phyloP scores from a whole-genome alignment of 2,329 filamentous ascomycete species.

The Cercospora beticola region DNA sequence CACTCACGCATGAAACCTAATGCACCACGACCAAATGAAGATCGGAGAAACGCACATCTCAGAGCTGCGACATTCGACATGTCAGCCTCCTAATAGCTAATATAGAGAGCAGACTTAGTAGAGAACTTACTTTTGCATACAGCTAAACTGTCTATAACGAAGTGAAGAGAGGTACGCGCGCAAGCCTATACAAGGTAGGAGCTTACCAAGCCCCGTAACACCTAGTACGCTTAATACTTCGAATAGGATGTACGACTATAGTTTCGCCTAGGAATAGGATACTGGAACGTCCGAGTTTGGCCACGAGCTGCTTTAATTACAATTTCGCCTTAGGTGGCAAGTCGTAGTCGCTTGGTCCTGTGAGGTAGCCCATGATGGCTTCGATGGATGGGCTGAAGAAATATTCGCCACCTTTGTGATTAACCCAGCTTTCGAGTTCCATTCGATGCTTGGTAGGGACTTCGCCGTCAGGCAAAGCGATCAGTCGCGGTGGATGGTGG shows the following conservation, averaged over 20 bases:
- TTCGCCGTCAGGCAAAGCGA: constrained; percentile 11
- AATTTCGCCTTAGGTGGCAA: constrained; percentile 7
- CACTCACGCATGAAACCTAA: too few relatives aligned
- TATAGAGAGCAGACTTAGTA: too few relatives aligned
- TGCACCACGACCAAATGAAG: too few relatives aligned
- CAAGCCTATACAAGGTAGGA: too few relatives aligned
- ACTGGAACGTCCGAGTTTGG: not conserved
- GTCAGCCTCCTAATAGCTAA: too few relatives aligned
- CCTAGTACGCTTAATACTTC: not conserved
- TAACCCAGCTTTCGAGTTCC: constrained; percentile 11
- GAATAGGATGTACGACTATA: not conserved
- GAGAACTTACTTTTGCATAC: too few relatives aligned
- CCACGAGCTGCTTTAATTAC: constrained; percentile 2
- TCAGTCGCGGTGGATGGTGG: constrained; percentile 9
- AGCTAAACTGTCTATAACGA: too few relatives aligned
- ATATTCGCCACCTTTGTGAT: constrained; percentile 11
- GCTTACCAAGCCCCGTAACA: not conserved
- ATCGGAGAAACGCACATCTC: too few relatives aligned
- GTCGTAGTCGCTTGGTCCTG: constrained; percentile 10
- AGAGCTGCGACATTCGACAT: too few relatives aligned
- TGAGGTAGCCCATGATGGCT: constrained; percentile 9
- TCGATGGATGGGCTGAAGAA: constrained; percentile 10
- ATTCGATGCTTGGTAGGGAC: constrained; percentile 9
- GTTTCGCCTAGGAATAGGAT: not conserved
- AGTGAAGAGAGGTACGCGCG: too few relatives aligned